A percentile compares a stretch with the other conserved stretches of the same genome.
Conservation (phyloP, 2,329 filamentous ascomycete genomes). For the Hortaea werneckii region DNA sequence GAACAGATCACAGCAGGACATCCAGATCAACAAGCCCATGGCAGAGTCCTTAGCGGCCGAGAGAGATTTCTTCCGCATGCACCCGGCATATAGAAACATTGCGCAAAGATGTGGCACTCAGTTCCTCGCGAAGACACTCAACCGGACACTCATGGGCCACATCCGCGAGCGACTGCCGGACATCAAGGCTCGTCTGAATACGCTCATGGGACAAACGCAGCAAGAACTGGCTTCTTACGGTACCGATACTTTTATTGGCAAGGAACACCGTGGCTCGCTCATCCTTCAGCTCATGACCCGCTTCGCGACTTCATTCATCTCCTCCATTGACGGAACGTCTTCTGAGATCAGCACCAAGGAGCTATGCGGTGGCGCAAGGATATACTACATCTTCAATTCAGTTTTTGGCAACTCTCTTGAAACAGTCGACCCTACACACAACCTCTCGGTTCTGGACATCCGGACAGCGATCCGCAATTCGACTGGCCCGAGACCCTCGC, state of each 20-base stretch:
- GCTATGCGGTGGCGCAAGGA: slow-evolving; percentile 83
- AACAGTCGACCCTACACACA: slow-evolving; percentile 89
- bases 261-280: slow-evolving; percentile 88
- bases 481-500: slow-evolving; percentile 84
- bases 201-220: slow-evolving; percentile 98
- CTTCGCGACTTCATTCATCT: slow-evolving; percentile 95
- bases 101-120: slow-evolving; percentile 86
- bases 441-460: slow-evolving; percentile 89
- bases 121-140: slow-evolving; percentile 87
- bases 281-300: slow-evolving; percentile 97
- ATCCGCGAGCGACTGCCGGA: slow-evolving; percentile 93
- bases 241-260: slow-evolving; percentile 93
- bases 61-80: slow-evolving; percentile 90
- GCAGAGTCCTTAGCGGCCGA: slow-evolving; percentile 83
- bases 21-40: slow-evolving; percentile 90
- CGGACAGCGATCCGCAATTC: slow-evolving; percentile 96
- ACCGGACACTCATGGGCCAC: slow-evolving; percentile 89
- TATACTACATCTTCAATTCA: slow-evolving; percentile 99
- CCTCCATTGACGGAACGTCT: slow-evolving; percentile 95
- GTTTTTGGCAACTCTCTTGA: slow-evolving; percentile 96
- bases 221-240: slow-evolving; percentile 97
- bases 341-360: slow-evolving; percentile 99
- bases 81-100: slow-evolving; percentile 95
- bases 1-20: slow-evolving; percentile 96
- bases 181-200: slow-evolving; percentile 96